phyloP scores from a whole-genome alignment of 1,284 basidiomycete genomes.

The Ceratorhiza oryzae-sativae region DNA sequence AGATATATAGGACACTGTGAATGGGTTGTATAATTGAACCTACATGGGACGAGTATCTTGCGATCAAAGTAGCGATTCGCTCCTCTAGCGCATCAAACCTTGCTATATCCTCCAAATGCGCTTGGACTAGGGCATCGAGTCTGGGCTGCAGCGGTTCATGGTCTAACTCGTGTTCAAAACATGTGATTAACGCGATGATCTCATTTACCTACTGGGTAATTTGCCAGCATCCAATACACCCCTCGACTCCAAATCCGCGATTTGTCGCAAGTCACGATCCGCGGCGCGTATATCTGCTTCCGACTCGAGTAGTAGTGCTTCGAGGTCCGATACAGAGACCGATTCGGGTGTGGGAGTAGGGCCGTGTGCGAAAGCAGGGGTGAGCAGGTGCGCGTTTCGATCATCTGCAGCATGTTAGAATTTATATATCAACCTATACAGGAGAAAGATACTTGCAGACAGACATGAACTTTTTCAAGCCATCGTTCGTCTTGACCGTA shows the following conservation, averaged over 20 bases:
- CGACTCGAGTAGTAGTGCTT: conserved; percentile 74
- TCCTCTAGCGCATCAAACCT: conserved; percentile 65
- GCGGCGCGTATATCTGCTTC: conserved; percentile 79
- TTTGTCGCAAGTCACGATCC: conserved; percentile 78
- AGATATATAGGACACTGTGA: conserved; percentile 1
- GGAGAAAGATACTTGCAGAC: conserved; percentile 61
- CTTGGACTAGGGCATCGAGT: conserved; percentile 62
- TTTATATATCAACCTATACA: not conserved
- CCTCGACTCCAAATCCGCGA: conserved; percentile 69
- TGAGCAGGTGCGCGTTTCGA: conserved; percentile 72
- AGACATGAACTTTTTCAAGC: conserved; percentile 72
- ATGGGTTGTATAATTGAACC: conserved; percentile 42
- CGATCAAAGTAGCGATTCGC: conserved; percentile 67
- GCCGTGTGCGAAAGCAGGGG: conserved; percentile 66
- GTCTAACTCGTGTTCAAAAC: too few species aligned
- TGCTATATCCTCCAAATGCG: conserved; percentile 64
- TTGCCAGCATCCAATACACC: conserved; percentile 75
- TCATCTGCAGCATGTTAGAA: conserved; percentile 59
- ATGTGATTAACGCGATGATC: too few species aligned
- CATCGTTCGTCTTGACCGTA: conserved; percentile 70
- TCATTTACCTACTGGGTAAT: conserved; percentile 65
- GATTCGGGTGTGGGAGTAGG: conserved; percentile 64
- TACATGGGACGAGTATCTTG: conserved; percentile 72
- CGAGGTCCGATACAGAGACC: conserved; percentile 70
- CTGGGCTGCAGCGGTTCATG: conserved; percentile 57